Evolutionary conservation across 495 filamentous ascomycete genomes (phyloP).

Genomic region (Neurospora sp.): DNA sequence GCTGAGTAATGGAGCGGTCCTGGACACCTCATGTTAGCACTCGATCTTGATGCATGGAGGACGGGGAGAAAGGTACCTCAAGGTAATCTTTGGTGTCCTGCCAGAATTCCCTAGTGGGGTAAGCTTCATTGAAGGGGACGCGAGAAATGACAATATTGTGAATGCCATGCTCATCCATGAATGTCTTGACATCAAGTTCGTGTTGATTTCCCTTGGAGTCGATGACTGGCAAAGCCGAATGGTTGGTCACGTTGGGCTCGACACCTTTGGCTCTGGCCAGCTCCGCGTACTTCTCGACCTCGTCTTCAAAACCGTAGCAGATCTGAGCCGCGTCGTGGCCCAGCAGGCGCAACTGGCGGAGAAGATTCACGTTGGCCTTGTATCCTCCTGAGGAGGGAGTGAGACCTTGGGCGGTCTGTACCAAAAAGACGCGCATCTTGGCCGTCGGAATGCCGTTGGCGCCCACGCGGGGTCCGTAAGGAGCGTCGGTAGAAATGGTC

Average conservation of each 20-base stretch:
- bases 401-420: slow-evolving; percentile 24
- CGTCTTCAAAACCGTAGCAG: slow-evolving; percentile 16
- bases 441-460: background rate
- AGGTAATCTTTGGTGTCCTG: slow-evolving; percentile 16
- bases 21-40: background rate
- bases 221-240: background rate
- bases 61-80: slow-evolving; percentile 6
- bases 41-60: background rate
- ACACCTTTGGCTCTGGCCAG: slow-evolving; percentile 13
- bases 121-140: slow-evolving; percentile 9
- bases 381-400: slow-evolving; percentile 23
- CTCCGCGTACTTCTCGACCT: slow-evolving; percentile 9
- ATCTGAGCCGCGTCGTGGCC: slow-evolving; percentile 17
- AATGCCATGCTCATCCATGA: slow-evolving; percentile 16
- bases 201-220: background rate
- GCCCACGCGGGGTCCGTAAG: background rate
- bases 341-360: slow-evolving; percentile 9
- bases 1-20: background rate
- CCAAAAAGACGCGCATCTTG: slow-evolving; percentile 19
- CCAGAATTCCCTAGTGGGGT: slow-evolving; percentile 15
- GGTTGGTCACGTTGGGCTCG: slow-evolving; percentile 5
- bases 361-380: slow-evolving; percentile 21
- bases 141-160: slow-evolving; percentile 15
- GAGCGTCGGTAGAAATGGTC: background rate
- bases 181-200: slow-evolving; percentile 10